Evolutionary conservation across 305 asterid species (phyloP), one percentile per base, ranked within the genome.

Genomic region (Rubia tinctorum): DNA sequence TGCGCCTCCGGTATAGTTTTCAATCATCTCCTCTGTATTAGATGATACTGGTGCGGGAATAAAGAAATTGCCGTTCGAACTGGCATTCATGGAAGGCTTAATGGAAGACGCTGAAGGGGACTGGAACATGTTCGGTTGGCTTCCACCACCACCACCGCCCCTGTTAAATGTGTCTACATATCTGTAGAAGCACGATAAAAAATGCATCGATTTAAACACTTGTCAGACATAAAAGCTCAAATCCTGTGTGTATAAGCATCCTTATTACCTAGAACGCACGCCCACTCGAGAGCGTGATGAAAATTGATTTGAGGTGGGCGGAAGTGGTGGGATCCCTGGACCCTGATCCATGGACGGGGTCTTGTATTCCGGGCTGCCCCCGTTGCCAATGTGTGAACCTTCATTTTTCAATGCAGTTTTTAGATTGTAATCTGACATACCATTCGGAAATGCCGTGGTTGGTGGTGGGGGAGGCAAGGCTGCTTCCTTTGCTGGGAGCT

Each of bases 251-350:
- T 13, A 8, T 14, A 23, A 17, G 37, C 25, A 62, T 40, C 58
- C 27, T 22, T 37, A 13, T 83, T 91, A 89, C 99, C 99, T 87
- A 56, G 96, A 86, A 23, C 97, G 91, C 25, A 91, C 92, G 62
- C 96, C 91, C 83, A 80, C 82, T 81, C 98, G 85, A 70, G 91
- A 91, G 71, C 99, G 97, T 30, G 95, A 92, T 1, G 97, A 88
- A 77, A 87, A 90, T 73, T 92, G 99, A 81, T 91, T 95, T 79
- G 98, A 78, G 49, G 92, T 82, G 14, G 99, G 96, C 18, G 97
- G 96, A 82, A 92, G 96, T 13, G 99, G 99, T 68, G 98, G 98
- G 55, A 95, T 88, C 83, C 98, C 99, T 39, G 86, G 61, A 86
- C 78, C 84, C 75, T 82, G 88, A 76, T 88, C 96, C 68, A 40